These are phyloP conservation scores for Colletotrichum graminicola DNA, from an alignment of 2,329 filamentous ascomycete genomes.

Conservation along the genomic window DNA sequence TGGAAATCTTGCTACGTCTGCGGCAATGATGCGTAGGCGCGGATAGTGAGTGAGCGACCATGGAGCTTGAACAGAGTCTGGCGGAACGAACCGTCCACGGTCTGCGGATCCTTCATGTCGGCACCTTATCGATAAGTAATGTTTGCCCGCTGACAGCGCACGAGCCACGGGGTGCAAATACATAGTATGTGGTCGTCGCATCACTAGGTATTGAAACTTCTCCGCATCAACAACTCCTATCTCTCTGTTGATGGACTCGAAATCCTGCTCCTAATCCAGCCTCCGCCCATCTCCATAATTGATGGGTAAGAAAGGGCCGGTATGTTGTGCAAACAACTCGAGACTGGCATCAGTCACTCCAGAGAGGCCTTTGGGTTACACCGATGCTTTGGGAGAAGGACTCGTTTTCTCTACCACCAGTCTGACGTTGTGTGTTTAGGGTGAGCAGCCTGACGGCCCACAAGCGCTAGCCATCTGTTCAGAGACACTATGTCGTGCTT, in stretches of 20 bases:
- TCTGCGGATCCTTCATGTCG: constrained; percentile 13
- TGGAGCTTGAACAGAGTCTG: constrained; percentile 30
- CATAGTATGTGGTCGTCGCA: background rate
- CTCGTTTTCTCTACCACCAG: background rate
- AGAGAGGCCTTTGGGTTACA: background rate
- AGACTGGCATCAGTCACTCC: background rate
- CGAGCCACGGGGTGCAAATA: background rate
- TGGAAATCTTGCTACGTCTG: background rate
- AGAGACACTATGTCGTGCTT: background rate
- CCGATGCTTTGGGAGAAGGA: background rate
- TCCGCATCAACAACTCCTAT: background rate
- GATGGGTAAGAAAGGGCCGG: background rate
- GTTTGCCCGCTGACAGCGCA: background rate
- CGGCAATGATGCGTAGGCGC: background rate
- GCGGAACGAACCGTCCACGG: constrained; percentile 28
- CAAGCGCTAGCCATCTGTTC: background rate
- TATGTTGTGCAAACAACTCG: background rate
- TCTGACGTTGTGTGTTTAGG: background rate
- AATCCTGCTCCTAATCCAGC: background rate
- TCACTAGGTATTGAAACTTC: background rate
- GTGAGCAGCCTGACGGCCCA: no score
- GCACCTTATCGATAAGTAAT: constrained; percentile 33
- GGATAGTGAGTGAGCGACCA: constrained; percentile 1
- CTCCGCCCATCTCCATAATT: background rate
- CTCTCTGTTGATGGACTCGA: background rate